These are phyloP conservation scores for Cyclanthera cordifolia DNA, from an alignment of 306 rosid genomes.

Conservation along the genomic window DNA sequence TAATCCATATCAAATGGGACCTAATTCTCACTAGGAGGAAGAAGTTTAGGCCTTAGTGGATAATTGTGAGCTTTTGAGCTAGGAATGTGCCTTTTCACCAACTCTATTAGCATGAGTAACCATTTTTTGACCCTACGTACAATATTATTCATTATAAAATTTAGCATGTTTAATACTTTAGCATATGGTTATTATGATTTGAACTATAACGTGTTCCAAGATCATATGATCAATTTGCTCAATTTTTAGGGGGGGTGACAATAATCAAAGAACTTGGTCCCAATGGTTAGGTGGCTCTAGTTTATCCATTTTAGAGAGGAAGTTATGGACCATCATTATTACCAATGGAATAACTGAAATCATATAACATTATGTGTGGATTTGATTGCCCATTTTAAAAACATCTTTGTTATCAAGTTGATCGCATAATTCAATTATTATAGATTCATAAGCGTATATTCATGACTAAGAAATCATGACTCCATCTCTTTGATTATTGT, in stretches of 20 bases:
- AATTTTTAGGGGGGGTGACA: not conserved
- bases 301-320: constrained; percentile 6
- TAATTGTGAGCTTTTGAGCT: not conserved
- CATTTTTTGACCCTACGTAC: not conserved
- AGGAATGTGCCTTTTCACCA: not conserved
- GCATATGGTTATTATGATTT: not conserved
- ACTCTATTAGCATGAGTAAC: not conserved
- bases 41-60: not conserved
- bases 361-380: not conserved
- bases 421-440: no score
- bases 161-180: not conserved
- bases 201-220: not conserved
- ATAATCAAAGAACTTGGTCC: constrained; percentile 6
- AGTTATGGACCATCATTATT: not conserved
- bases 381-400: not conserved
- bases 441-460: no score
- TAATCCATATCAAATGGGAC: not conserved
- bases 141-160: not conserved
- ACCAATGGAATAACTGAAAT: not conserved
- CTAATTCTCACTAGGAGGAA: not conserved
- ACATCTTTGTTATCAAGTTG: no score
- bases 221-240: not conserved
- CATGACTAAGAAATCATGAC: no score
- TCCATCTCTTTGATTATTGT: no score
- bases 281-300: constrained; percentile 11